Percentiles rank a stretch among this genome's conserved stretches.
phyloP scores from a whole-genome alignment of 1,284 basidiomycete genomes.

The Hypsizygus ulmarius region DNA sequence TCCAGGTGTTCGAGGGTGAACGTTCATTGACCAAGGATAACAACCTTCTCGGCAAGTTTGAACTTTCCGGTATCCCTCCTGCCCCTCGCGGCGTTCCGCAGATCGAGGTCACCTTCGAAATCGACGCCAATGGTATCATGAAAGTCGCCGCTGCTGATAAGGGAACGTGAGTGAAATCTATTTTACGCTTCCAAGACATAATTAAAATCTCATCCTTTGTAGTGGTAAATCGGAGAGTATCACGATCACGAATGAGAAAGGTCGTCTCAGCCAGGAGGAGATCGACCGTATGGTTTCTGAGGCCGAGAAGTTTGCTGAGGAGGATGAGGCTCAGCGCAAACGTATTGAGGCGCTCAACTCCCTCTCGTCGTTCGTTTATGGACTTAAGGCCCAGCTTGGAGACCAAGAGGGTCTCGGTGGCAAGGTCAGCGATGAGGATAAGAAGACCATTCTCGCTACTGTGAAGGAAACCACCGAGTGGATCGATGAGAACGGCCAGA shows the following conservation, averaged over 20 bases:
- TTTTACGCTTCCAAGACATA: neutral
- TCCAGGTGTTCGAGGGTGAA: slow-evolving; percentile 94
- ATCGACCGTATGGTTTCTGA: slow-evolving; percentile 92
- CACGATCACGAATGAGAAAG: slow-evolving; percentile 86
- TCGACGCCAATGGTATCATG: slow-evolving; percentile 92
- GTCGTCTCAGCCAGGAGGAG: slow-evolving; percentile 82
- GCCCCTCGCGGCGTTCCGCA: slow-evolving; percentile 95
- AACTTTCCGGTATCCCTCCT: slow-evolving; percentile 89
- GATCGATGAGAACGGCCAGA: slow-evolving; percentile 81
- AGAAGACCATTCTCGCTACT: slow-evolving; percentile 79
- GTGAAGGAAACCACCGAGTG: slow-evolving; percentile 92
- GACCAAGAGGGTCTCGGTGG: slow-evolving; percentile 90
- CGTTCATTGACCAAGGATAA: slow-evolving; percentile 97
- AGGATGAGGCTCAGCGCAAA: slow-evolving; percentile 84
- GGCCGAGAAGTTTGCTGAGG: slow-evolving; percentile 79
- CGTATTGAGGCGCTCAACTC: slow-evolving; percentile 85
- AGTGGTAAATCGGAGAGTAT: slow-evolving; percentile 88
- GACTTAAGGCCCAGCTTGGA: slow-evolving; percentile 81
- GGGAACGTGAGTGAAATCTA: slow-evolving; percentile 66
- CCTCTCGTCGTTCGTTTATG: slow-evolving; percentile 76
- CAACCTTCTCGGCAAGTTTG: slow-evolving; percentile 96
- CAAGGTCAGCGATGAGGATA: slow-evolving; percentile 85
- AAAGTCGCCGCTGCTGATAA: slow-evolving; percentile 87
- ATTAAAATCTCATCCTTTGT: slow-evolving; percentile 12
- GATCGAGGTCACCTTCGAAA: slow-evolving; percentile 93